phyloP scores from a whole-genome alignment of 768 basidiomycete species.

The Mycena haematopus region DNA sequence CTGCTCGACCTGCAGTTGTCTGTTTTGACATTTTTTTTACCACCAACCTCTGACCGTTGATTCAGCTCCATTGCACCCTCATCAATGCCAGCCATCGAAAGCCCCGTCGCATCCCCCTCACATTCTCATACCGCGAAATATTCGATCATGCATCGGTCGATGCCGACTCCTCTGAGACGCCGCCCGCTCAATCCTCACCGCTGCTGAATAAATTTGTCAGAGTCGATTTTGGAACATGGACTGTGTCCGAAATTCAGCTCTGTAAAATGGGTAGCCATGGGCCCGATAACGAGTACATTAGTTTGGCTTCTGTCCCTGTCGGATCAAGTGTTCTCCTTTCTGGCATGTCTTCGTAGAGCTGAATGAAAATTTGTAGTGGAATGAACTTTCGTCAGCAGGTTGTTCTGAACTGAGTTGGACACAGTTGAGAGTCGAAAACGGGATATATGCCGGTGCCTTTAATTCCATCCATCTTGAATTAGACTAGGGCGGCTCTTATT shows the following conservation, averaged over 20 bases:
- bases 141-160: conserved; percentile 28
- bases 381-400: conserved; percentile 11
- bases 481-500: too few species aligned
- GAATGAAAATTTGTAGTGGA: conserved; percentile 8
- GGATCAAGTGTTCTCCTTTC: conserved; percentile 4
- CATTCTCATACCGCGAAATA: conserved; percentile 48
- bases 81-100: conserved; percentile 55
- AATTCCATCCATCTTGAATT: too few species aligned
- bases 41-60: background rate
- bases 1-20: conserved; percentile 56
- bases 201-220: conserved; percentile 28
- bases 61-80: conserved; percentile 56
- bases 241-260: conserved; percentile 63
- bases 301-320: conserved; percentile 36
- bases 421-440: too few species aligned
- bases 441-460: too few species aligned
- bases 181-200: background rate
- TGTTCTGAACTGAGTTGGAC: conserved; percentile 1
- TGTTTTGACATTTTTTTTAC: conserved; percentile 2
- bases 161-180: background rate
- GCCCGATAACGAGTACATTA: conserved; percentile 66
- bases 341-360: conserved; percentile 14
- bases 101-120: conserved; percentile 37
- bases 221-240: conserved; percentile 60
- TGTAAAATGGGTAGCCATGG: conserved; percentile 77